These are phyloP conservation scores for Ambrosiella cleistominuta DNA, from an alignment of 2,329 filamentous ascomycete species.

Conservation along the genomic window DNA sequence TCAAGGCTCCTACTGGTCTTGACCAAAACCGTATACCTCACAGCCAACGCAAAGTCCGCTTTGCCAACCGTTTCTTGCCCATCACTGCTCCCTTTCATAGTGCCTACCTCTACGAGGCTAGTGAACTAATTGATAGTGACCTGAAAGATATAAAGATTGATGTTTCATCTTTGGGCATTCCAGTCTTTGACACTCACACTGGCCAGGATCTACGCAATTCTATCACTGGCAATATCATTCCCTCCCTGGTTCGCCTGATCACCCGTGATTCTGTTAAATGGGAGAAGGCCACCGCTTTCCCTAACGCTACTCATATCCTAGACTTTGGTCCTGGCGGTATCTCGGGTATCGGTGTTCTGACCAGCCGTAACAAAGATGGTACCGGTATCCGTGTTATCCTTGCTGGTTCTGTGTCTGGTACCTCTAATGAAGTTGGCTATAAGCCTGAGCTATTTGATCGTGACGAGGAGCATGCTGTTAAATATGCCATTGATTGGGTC, in stretches of 20 bases:
- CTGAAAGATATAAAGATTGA: constrained; percentile 67
- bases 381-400: constrained; percentile 93
- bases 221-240: constrained; percentile 63
- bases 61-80: constrained; percentile 89
- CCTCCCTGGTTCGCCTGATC: constrained; percentile 76
- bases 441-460: constrained; percentile 96
- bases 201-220: constrained; percentile 65
- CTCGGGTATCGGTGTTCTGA: constrained; percentile 85
- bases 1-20: constrained; percentile 91
- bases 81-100: constrained; percentile 98
- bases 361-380: constrained; percentile 97
- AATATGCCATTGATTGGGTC: constrained; percentile 93
- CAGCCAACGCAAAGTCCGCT: constrained; percentile 90
- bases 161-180: constrained; percentile 55
- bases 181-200: constrained; percentile 79
- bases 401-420: constrained; percentile 81
- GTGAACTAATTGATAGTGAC: constrained; percentile 69
- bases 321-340: constrained; percentile 96
- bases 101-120: constrained; percentile 72
- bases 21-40: constrained; percentile 90
- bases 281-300: constrained; percentile 88
- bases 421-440: constrained; percentile 81
- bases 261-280: constrained; percentile 88
- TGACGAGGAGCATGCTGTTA: constrained; percentile 84
- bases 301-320: constrained; percentile 77